Base-by-base conservation (phyloP, 192 early-diverging fungal species). In the Coemansia sp. region DNA sequence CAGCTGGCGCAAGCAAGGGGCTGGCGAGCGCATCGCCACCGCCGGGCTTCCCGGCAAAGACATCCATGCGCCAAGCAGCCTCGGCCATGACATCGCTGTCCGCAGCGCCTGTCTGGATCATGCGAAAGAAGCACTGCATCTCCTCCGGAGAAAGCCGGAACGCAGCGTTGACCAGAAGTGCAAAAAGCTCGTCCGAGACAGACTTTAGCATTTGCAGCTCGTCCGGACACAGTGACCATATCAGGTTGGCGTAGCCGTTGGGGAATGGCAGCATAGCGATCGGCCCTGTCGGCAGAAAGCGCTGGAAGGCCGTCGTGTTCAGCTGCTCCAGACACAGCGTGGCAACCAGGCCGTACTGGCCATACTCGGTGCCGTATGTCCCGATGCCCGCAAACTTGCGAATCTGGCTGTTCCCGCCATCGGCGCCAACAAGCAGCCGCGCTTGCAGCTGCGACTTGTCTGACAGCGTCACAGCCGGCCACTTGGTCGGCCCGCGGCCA, bases 221-320 rank as follows among this genome's bases (percentile, higher is more conserved):
- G 3, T 85, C 78, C 1, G 89, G 82, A 9, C 86, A 84, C 18
- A 91, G 86, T 8, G 97, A 95, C 97, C 97, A 99, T 3, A 99
- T 94, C 65, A 99, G 81, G 34, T 95, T 94, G 58, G 91, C 80
- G 38, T 73, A 79, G 7, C 73, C 67, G 62, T 69, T 72, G 1
- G 73, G 81, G 33, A 85, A 75, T 20, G 97, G 97, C 43, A 99
- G 85, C 75, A 96, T 83, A 5, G 96, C 95, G 52, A 99, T 88
- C 0, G 97, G 95, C 2, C 97, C 97, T 1, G 92, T 91, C 5
- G 96, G 96, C 39, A 99, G 85, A 71, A 98, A 99, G 59, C 96
- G 85, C 85, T 99, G 95, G 89, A 92, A 99, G 5, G 95, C 95
- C 0, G 93, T 91, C 28, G 20, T 18, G 68, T 72, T 86, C 75